Evolutionary conservation across 768 basidiomycete species (phyloP), one percentile per base, ranked within the genome.

Genomic region (Imleria badia): DNA sequence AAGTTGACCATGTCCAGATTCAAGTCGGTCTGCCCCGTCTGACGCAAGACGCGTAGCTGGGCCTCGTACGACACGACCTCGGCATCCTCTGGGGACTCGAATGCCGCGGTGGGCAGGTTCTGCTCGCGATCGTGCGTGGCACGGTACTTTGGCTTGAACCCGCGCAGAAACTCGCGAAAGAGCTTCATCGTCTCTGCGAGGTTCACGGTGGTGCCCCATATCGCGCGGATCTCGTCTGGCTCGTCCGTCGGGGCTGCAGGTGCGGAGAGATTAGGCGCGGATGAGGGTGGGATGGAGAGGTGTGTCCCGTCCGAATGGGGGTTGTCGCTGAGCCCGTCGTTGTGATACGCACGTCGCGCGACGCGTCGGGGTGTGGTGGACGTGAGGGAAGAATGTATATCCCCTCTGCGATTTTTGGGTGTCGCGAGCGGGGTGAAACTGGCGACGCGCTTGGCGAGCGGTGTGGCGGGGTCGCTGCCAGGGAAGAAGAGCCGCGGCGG

Each of bases 131-230:
- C 91, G 56, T 90, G 78, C 0, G 78, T 76, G 31, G 82, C 74
- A 20, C 94, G 85, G 60, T 96, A 95, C 69, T 95, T 97, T 43
- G 84, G 83, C 67, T 97, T 98, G 81, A 98, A 99, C 0, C 92
- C 89, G 45, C 82, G 85, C 52, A 99, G 73, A 70, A 98, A 98
- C 35, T 89, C 86, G 48, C 85, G 82, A 75, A 98, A 98, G 19
- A 87, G 72, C 63, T 86, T 87, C 91, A 98, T 97, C 13, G 91
- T 89, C 69, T 96, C 90, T 4, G 85, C 81, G 26, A 99, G 79
- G 60, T 91, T 90, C 63, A 99, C 94, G 2, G 92, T 95, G 0
- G 97, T 99, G 30, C 97, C 97, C 96, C 97, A 99, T 56, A 99
- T 92, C 22, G 93, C 94, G 51, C 91, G 81, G 47, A 93, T 89